Conservation (phyloP, 2,329 filamentous ascomycete genomes). For the Hymenoscyphus albidus region DNA sequence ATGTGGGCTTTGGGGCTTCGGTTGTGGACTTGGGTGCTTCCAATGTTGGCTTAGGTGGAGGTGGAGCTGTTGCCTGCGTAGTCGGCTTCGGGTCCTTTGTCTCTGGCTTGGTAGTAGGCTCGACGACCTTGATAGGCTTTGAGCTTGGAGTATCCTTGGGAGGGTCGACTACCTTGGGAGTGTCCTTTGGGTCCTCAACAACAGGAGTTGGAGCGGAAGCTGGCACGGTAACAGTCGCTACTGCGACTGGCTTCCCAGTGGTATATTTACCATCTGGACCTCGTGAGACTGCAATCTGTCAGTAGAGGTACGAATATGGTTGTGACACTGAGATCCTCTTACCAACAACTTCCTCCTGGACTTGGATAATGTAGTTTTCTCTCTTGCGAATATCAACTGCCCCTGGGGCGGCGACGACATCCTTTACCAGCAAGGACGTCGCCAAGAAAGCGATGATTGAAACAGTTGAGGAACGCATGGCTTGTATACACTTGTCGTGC, state of each 20-base stretch:
- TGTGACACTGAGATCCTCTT: neutral
- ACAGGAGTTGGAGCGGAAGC: constrained; percentile 7
- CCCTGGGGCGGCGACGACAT: constrained; percentile 22
- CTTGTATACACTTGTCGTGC: constrained; percentile 6
- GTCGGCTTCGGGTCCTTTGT: neutral
- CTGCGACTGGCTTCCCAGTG: constrained; percentile 21
- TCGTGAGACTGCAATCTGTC: constrained; percentile 20
- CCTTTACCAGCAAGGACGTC: constrained; percentile 33
- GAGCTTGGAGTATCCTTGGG: neutral
- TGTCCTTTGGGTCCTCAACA: neutral
- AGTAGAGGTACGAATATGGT: neutral
- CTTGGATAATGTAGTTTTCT: constrained; percentile 17
- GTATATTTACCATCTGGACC: constrained; percentile 22
- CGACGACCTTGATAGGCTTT: neutral
- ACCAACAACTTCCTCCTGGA: constrained; percentile 17
- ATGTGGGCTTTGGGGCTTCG: neutral
- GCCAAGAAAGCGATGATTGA: constrained; percentile 29
- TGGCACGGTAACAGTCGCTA: constrained; percentile 22
- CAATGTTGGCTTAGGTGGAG: neutral
- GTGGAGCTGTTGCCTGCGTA: neutral
- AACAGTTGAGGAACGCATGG: constrained; percentile 29
- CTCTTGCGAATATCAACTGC: constrained; percentile 23
- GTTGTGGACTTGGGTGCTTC: neutral
- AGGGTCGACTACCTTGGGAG: neutral
- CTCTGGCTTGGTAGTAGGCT: too few relatives aligned